Percentiles rank a stretch among this genome's conserved stretches.
Evolutionary conservation across 257 asterid genomes (phyloP).

Genomic region (Rehmannia glutinosa): DNA sequence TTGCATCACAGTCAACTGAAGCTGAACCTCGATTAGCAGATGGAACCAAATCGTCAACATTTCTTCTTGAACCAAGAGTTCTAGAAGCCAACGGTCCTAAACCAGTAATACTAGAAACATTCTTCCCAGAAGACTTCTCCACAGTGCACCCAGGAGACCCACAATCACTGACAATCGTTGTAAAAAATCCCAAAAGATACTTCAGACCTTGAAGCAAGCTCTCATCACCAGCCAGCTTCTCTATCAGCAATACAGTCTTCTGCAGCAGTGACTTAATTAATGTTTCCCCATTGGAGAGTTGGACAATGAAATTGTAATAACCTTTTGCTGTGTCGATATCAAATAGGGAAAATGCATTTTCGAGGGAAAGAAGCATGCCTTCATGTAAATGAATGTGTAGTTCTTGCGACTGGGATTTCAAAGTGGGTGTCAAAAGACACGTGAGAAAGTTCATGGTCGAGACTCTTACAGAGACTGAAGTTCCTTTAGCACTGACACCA

Average conservation of each 20-base stretch:
- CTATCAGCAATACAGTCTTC: conserved; percentile 58
- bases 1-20: conserved; percentile 84
- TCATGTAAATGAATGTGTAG: conserved; percentile 65
- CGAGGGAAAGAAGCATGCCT: conserved; percentile 76
- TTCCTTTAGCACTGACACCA: conserved; percentile 46
- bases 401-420: conserved; percentile 48
- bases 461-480: conserved; percentile 69
- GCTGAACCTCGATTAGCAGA: conserved; percentile 73
- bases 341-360: conserved; percentile 66
- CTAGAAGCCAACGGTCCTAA: conserved; percentile 53
- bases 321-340: conserved; percentile 54
- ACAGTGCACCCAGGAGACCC: conserved; percentile 42
- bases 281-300: conserved; percentile 67
- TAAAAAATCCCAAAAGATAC: conserved; percentile 73
- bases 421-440: conserved; percentile 50
- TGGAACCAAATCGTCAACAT: conserved; percentile 57
- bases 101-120: conserved; percentile 47
- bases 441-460: conserved; percentile 64
- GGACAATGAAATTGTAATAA: conserved; percentile 65
- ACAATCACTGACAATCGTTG: conserved; percentile 54
- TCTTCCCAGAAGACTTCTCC: conserved; percentile 56
- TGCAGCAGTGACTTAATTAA: conserved; percentile 61
- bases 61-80: conserved; percentile 65
- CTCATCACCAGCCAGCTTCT: conserved; percentile 72
- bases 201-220: conserved; percentile 73